Percentiles rank a stretch among this genome's conserved stretches.
Evolutionary conservation across 495 filamentous ascomycete genomes (phyloP).

Genomic region (Rhizodiscina lignyota): DNA sequence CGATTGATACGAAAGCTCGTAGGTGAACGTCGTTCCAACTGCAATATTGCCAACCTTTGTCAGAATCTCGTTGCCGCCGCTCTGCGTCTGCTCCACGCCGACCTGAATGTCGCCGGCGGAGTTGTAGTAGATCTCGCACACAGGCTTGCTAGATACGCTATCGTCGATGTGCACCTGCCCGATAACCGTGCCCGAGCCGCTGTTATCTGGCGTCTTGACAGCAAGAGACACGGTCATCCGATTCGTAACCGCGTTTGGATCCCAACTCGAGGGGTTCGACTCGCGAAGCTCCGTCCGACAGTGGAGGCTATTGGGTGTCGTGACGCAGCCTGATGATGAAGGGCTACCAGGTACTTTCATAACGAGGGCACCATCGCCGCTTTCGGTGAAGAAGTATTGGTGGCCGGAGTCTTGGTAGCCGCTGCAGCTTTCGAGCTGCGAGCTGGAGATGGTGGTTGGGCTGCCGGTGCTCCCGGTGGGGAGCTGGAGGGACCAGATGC

Average conservation of each 20-base stretch:
- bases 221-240: constrained; percentile 15
- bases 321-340: constrained; percentile 20
- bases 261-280: constrained; percentile 16
- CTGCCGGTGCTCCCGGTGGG: constrained; percentile 18
- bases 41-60: constrained; percentile 16
- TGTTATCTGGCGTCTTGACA: constrained; percentile 15
- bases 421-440: constrained; percentile 18
- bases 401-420: constrained; percentile 16
- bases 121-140: constrained; percentile 23
- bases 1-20: constrained; percentile 20
- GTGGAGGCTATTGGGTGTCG: constrained; percentile 21
- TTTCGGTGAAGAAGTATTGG: constrained; percentile 23
- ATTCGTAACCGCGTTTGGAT: constrained; percentile 17
- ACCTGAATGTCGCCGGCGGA: constrained; percentile 15
- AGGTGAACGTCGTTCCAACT: constrained; percentile 16
- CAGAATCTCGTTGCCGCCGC: constrained; percentile 13
- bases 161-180: constrained; percentile 24
- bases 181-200: constrained; percentile 20
- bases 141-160: constrained; percentile 18
- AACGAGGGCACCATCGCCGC: constrained; percentile 17
- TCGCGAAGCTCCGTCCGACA: constrained; percentile 28
- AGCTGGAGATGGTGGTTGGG: constrained; percentile 13
- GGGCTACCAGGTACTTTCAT: constrained; percentile 17
- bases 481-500: constrained; percentile 15
- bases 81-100: constrained; percentile 18